Evolutionary conservation across 163 green algal genomes (phyloP), one percentile per base, ranked within the genome.

Genomic region (Smithsoniella earleae): DNA sequence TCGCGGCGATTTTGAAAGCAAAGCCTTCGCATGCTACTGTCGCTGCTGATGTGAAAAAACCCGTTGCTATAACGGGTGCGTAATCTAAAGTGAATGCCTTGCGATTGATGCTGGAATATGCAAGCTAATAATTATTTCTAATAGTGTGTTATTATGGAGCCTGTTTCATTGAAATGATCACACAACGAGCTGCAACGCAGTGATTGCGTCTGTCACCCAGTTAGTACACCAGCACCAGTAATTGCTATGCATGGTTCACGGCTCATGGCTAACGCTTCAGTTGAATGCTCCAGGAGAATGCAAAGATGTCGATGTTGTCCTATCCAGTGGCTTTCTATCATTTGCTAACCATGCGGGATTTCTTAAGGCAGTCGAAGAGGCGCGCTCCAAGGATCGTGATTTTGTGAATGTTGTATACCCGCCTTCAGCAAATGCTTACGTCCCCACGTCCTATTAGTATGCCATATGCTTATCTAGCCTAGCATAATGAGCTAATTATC

Each of bases 261-360:
- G 25, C 13, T 1, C 1, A 1, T 25, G 44, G 20, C 20, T 54
- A 18, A 25, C 8, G 49, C 49, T 10, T 64, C 13, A 27, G 25
- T 8, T 25, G 1, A 10, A 13, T 27, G 49, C 13, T 2, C 8
- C 58, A 69, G 58, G 43, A 43, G 58, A 36, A 4, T 33, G 25
- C n/a, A 36, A 69, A 13, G 25, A 40, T 52, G 77, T 85, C 45
- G 91, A 96, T 75, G 46, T 96, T 0, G 86, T 95, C 0, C 81
- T 96, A 0, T 89, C 79, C 2, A 90, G 81, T 64, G 91, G 91
- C 34, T 96, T 96, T 73, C 74, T 96, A 33, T 88, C 89, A 1
- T 96, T 96, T 79, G 90, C 90, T 16, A 80, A 85, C 30, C 91
- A 96, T 77, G 75, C 80, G 16, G 89, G 90, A 5, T 95, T 96